Conservation (phyloP, 2,329 filamentous ascomycete genomes). For the Hypoxylon sp. region DNA sequence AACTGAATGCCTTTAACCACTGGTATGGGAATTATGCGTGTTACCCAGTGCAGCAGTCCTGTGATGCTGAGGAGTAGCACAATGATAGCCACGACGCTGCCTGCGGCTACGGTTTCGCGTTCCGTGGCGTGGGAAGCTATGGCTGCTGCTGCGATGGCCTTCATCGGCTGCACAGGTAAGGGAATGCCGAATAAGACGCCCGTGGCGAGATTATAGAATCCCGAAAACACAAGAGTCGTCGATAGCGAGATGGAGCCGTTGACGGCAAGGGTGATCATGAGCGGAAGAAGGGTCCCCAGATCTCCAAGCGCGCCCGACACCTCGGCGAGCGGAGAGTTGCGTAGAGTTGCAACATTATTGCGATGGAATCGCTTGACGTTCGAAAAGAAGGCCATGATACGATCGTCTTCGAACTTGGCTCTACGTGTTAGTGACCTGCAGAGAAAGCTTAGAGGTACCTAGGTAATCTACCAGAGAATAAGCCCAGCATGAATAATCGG, state of each 20-base stretch:
- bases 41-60: conserved; percentile 80
- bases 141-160: conserved; percentile 91
- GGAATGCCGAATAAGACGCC: conserved; percentile 88
- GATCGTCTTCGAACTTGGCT: neutral
- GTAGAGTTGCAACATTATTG: conserved; percentile 64
- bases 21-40: conserved; percentile 81
- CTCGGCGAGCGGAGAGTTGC: conserved; percentile 70
- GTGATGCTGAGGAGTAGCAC: conserved; percentile 84
- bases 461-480: conserved; percentile 5
- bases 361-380: conserved; percentile 54
- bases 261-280: conserved; percentile 84
- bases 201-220: conserved; percentile 86
- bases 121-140: conserved; percentile 76
- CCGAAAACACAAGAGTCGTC: conserved; percentile 88
- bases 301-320: conserved; percentile 87
- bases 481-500: neutral
- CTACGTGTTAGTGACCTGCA: neutral
- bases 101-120: conserved; percentile 82
- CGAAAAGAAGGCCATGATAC: conserved; percentile 49
- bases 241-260: conserved; percentile 84
- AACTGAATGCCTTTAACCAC: conserved; percentile 96
- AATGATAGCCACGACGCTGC: conserved; percentile 79
- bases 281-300: conserved; percentile 77
- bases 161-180: conserved; percentile 90
- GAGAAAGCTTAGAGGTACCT: neutral